These are phyloP conservation scores for Gyromitra esculenta DNA, from an alignment of 2,329 filamentous ascomycete genomes.

Conservation along the genomic window DNA sequence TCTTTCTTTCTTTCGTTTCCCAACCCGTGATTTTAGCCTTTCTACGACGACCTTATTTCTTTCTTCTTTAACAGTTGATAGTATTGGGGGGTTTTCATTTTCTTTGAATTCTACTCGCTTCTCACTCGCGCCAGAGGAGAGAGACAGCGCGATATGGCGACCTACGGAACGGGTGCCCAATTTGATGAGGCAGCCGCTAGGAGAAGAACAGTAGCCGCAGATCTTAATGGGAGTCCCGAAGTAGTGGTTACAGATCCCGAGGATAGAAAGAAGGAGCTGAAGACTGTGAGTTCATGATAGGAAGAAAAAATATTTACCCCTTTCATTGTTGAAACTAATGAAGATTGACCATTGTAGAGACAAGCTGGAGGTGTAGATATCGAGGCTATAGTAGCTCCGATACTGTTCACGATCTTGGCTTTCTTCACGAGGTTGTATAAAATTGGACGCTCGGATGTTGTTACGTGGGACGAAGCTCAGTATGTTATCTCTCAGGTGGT, in stretches of 20 bases:
- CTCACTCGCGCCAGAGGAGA: constrained; percentile 48
- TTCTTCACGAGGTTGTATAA: constrained; percentile 75
- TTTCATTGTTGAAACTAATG: constrained; percentile 36
- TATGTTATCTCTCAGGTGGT: constrained; percentile 60
- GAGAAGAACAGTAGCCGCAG: constrained; percentile 50
- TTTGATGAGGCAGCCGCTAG: constrained; percentile 47
- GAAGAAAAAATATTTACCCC: constrained; percentile 10
- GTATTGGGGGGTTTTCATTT: constrained; percentile 24
- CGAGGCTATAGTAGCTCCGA: constrained; percentile 70
- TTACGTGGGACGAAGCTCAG: constrained; percentile 74
- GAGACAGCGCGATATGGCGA: constrained; percentile 43
- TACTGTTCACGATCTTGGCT: constrained; percentile 71
- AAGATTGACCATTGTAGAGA: constrained; percentile 23
- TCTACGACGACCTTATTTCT: constrained; percentile 19
- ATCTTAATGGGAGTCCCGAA: constrained; percentile 29
- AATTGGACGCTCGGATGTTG: constrained; percentile 74
- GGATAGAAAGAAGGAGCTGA: constrained; percentile 49
- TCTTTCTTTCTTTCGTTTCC: constrained; percentile 43
- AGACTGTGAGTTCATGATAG: constrained; percentile 39
- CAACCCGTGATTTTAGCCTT: constrained; percentile 21
- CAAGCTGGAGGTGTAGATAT: constrained; percentile 62
- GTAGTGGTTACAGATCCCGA: constrained; percentile 45
- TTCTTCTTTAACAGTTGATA: constrained; percentile 14
- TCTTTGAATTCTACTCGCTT: constrained; percentile 35
- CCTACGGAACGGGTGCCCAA: constrained; percentile 52